These are phyloP conservation scores for Hemileccinum rubropunctum DNA, from an alignment of 768 basidiomycete genomes.

Conservation along the genomic window DNA sequence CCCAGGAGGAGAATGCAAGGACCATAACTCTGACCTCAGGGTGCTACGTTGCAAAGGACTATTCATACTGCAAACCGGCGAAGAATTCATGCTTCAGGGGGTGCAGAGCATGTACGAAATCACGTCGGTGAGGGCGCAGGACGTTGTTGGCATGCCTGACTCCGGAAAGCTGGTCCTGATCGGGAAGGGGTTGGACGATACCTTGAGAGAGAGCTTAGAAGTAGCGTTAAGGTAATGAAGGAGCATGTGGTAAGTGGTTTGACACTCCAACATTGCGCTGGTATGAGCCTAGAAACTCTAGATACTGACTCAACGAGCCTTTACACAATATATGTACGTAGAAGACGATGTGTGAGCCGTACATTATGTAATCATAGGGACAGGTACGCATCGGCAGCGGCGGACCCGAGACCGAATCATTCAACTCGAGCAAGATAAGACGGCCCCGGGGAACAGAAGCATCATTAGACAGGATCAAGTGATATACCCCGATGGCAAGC, in stretches of 20 bases:
- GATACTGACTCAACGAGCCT: no score
- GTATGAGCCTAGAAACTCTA: no score
- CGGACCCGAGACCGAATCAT: no score
- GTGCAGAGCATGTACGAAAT: constrained; percentile 91
- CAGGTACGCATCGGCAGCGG: no score
- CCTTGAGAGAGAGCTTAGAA: constrained; percentile 54
- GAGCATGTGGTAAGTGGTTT: background rate
- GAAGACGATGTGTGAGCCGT: no score
- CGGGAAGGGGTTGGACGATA: constrained; percentile 69
- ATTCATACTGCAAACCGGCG: constrained; percentile 52
- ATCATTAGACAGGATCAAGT: background rate
- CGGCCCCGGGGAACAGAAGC: no score
- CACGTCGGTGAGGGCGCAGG: constrained; percentile 38
- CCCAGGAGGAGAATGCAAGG: constrained; percentile 25
- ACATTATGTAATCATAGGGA: no score
- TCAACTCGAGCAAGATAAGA: no score
- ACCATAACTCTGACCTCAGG: constrained; percentile 36
- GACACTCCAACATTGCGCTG: background rate
- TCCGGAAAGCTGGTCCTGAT: constrained; percentile 85
- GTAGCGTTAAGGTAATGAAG: constrained; percentile 10
- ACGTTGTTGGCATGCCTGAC: constrained; percentile 48
- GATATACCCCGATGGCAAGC: constrained; percentile 22
- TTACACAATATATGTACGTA: no score
- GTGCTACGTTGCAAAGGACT: constrained; percentile 90
- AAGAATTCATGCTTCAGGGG: constrained; percentile 80